Conservation (phyloP, 73 alveolate species). For the Tetrahymena malaccensis region DNA sequence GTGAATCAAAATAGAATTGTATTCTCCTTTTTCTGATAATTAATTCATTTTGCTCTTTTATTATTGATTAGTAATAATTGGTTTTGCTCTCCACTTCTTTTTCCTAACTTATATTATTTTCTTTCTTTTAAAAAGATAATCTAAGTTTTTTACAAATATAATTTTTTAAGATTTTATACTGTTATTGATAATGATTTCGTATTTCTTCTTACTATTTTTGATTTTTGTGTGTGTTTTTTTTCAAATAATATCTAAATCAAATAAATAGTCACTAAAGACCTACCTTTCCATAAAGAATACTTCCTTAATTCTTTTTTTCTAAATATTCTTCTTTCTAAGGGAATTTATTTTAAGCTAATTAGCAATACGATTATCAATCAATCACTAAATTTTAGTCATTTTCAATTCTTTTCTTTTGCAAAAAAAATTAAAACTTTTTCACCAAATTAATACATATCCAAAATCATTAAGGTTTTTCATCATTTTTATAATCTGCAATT, state of each 20-base stretch:
- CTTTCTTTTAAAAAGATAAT: neutral
- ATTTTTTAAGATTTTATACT: neutral
- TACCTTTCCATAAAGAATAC: neutral
- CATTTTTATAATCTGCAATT: neutral
- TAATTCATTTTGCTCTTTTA: neutral
- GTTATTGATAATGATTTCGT: neutral
- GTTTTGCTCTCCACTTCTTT: neutral
- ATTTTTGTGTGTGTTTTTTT: neutral
- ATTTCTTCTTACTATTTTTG: neutral
- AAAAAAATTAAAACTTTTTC: neutral
- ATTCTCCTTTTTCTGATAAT: neutral
- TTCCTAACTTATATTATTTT: neutral
- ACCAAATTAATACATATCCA: neutral
- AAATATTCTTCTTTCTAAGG: neutral
- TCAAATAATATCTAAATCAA: neutral
- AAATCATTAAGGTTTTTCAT: neutral
- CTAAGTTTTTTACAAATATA: neutral
- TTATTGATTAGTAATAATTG: neutral
- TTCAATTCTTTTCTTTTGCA: neutral
- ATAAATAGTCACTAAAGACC: neutral
- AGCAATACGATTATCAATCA: neutral
- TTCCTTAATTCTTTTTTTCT: neutral
- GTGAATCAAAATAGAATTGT: neutral
- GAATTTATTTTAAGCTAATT: neutral
- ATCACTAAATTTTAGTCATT: neutral